Evolutionary conservation across 768 basidiomycete genomes (phyloP), one percentile per base, ranked within the genome.

Genomic region (Terana coerulea): DNA sequence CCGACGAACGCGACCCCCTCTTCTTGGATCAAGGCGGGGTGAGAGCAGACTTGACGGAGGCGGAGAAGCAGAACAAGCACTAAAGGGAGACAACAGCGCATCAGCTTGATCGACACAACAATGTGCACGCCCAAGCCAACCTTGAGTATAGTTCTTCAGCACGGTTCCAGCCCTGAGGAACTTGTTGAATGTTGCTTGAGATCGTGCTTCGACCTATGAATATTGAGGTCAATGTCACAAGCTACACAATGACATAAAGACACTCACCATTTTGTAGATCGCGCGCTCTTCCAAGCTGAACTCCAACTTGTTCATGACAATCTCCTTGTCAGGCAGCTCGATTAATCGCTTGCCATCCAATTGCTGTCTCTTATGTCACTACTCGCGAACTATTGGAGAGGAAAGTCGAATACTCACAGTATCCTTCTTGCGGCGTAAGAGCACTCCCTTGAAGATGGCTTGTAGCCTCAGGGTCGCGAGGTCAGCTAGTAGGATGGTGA

Each of bases 341-440:
- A 88, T 78, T n/a, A 90, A 68, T 19, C 72, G 76, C 62, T 81
- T 80, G 7, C 87, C 88, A 59, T 87, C 83, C 9, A 91, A 68
- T 59, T 68, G 67, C 0, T 56, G 19, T 14, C 14, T 3, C 14
- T 3, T 5, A 5, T 30, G 12, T 51, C 26, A 51, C 29, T 17
- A 47, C 25, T 12, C 6, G 22, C 7, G 12, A 45, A 15, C 22
- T 12, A 41, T 11, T n/a, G n/a, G n/a, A n/a, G n/a, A n/a, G n/a
- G n/a, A n/a, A n/a, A n/a, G n/a, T n/a, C 8, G 14, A 44, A 31
- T 17, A 47, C 59, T 43, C 21, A 59, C 59, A 22, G 57, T 35
- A 35, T 75, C 73, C 54, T 75, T 75, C 62, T 68, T 74, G 17
- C 88, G 75, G 10, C 88, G 73, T 22, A 88, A 64, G 41, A 83